phyloP scores from a whole-genome alignment of 1,284 basidiomycete genomes.

The Leccinum subfulvum region DNA sequence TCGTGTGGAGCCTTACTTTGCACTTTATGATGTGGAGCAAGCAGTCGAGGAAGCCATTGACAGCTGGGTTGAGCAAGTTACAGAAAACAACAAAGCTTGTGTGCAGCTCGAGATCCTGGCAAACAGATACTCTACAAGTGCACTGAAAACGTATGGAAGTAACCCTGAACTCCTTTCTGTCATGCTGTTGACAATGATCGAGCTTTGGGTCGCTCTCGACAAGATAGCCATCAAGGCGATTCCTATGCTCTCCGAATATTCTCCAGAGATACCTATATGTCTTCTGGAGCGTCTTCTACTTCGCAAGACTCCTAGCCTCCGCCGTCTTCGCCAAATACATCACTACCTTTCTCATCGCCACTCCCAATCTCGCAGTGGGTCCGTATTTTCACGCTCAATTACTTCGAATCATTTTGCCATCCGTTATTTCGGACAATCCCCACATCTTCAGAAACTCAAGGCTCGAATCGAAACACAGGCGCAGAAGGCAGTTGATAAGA shows the following conservation, averaged over 20 bases:
- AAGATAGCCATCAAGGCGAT: not conserved
- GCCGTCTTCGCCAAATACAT: not conserved
- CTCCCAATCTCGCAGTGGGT: not conserved
- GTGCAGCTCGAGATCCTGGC: not conserved
- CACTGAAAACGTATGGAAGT: not conserved
- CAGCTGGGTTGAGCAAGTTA: not conserved
- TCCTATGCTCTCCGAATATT: not conserved
- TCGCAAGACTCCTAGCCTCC: not conserved
- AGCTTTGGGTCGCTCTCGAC: not conserved
- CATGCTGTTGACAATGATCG: not conserved
- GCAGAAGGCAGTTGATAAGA: not conserved
- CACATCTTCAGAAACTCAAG: not conserved
- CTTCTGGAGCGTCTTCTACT: not conserved
- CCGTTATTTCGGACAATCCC: not conserved
- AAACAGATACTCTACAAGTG: not conserved
- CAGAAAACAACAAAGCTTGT: not conserved
- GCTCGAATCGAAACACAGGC: not conserved
- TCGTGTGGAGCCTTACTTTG: not conserved
- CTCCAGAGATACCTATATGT: not conserved
- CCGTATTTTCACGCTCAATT: not conserved
- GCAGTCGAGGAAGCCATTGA: not conserved
- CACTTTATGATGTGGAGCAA: not conserved
- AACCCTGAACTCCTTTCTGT: not conserved
- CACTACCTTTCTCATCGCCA: not conserved
- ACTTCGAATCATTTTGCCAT: not conserved